Conservation (phyloP, 2,329 filamentous ascomycete genomes). For the Sarocladium oryzae region DNA sequence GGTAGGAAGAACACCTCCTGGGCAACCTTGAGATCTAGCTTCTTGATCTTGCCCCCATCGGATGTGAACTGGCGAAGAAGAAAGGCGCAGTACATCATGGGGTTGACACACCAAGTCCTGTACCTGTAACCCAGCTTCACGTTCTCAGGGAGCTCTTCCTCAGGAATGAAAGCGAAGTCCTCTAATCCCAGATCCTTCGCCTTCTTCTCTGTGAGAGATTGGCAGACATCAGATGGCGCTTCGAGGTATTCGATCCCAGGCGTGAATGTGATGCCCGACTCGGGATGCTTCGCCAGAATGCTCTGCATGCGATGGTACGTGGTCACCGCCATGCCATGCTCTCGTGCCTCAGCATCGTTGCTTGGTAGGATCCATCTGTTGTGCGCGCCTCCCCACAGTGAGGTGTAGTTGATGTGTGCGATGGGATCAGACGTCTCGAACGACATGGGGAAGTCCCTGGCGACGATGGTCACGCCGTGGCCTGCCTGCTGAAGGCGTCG, state of each 20-base stretch:
- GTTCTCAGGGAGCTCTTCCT: conserved; percentile 29
- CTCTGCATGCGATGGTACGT: conserved; percentile 37
- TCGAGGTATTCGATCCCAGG: conserved; percentile 43
- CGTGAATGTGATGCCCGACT: conserved; percentile 40
- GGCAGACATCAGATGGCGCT: conserved; percentile 29
- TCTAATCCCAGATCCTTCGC: conserved; percentile 17
- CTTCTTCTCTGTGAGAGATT: conserved; percentile 23
- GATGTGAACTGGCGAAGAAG: conserved; percentile 28
- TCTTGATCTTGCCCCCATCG: conserved; percentile 19
- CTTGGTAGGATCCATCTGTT: conserved; percentile 36
- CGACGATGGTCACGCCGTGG: conserved; percentile 35
- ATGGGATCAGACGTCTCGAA: conserved; percentile 36
- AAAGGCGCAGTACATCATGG: conserved; percentile 44
- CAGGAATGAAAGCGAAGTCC: conserved; percentile 29
- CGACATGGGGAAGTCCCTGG: conserved; percentile 39
- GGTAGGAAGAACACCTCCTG: background rate
- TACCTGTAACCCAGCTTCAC: conserved; percentile 38
- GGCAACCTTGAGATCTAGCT: background rate
- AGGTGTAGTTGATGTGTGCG: conserved; percentile 41
- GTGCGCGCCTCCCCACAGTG: conserved; percentile 45
- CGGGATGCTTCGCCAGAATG: conserved; percentile 23
- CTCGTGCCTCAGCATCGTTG: conserved; percentile 26
- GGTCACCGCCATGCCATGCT: conserved; percentile 35
- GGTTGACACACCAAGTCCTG: conserved; percentile 43
- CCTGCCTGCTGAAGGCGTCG: conserved; percentile 33